These are phyloP conservation scores for Calonectria naviculata DNA, from an alignment of 2,329 filamentous ascomycete species.

Conservation along the genomic window DNA sequence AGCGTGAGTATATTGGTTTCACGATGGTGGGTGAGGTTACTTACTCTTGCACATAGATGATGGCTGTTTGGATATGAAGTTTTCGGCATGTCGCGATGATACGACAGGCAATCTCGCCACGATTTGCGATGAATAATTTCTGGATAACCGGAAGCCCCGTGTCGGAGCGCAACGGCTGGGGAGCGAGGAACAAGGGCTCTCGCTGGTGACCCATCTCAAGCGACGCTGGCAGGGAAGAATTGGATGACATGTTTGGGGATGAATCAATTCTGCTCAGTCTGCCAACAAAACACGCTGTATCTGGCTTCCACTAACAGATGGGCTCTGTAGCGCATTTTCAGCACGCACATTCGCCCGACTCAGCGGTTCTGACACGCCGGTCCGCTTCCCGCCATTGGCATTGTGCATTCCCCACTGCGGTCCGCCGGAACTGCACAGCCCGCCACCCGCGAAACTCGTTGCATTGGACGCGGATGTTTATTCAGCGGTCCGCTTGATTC, in stretches of 20 bases:
- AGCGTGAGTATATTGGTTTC: background rate
- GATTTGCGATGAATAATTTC: constrained; percentile 34
- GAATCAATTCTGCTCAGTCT: background rate
- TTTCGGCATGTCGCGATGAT: constrained; percentile 38
- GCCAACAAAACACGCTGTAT: background rate
- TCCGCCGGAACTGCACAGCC: background rate
- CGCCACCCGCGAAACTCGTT: background rate
- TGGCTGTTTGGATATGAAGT: constrained; percentile 61
- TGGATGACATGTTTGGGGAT: background rate
- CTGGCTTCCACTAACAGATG: background rate
- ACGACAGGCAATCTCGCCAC: constrained; percentile 36
- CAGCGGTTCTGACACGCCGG: background rate
- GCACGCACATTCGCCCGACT: background rate
- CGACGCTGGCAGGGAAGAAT: background rate
- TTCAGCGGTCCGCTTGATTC: background rate
- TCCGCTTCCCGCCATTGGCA: background rate
- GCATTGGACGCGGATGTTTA: background rate
- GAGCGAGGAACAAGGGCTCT: constrained; percentile 4
- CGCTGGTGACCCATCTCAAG: background rate
- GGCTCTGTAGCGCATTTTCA: background rate
- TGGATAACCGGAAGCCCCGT: constrained; percentile 37
- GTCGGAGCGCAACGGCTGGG: background rate
- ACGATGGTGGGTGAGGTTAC: background rate
- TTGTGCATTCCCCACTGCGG: background rate
- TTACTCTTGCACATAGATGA: constrained; percentile 63